Evolutionary conservation across 2,329 filamentous ascomycete genomes (phyloP).

Genomic region (Drechslerella coelobrocha): DNA sequence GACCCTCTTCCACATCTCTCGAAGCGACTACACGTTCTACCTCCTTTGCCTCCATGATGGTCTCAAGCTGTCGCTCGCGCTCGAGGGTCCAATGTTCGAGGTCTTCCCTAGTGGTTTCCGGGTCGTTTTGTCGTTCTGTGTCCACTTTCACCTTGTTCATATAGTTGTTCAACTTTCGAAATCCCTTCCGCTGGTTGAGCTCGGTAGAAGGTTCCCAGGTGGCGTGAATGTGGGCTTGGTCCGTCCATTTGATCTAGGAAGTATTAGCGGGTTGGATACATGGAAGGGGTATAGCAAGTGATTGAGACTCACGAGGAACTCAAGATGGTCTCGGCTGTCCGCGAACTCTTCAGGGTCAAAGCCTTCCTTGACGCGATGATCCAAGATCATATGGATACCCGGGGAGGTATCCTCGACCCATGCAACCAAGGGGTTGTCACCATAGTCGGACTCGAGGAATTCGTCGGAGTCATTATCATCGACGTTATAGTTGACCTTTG

Average conservation of each 20-base stretch:
- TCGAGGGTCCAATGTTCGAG: slow-evolving; percentile 80
- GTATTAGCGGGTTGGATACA: slow-evolving; percentile 29
- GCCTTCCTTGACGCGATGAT: slow-evolving; percentile 79
- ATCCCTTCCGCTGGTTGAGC: slow-evolving; percentile 78
- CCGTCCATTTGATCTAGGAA: slow-evolving; percentile 92
- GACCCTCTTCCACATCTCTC: slow-evolving; percentile 77
- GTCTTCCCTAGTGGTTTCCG: slow-evolving; percentile 74
- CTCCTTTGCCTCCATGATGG: slow-evolving; percentile 85
- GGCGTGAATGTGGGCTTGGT: slow-evolving; percentile 90
- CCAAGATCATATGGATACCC: slow-evolving; percentile 85
- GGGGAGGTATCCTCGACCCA: slow-evolving; percentile 65
- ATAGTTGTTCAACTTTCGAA: slow-evolving; percentile 93
- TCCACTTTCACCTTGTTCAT: slow-evolving; percentile 83
- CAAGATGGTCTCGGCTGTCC: slow-evolving; percentile 73
- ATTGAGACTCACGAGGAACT: slow-evolving; percentile 67
- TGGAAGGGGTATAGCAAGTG: slow-evolving; percentile 1
- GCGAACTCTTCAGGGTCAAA: slow-evolving; percentile 58
- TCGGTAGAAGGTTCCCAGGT: slow-evolving; percentile 86
- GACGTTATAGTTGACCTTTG: slow-evolving; percentile 74
- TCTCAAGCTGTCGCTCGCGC: slow-evolving; percentile 86
- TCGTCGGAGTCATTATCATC: slow-evolving; percentile 66
- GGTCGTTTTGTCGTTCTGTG: slow-evolving; percentile 75
- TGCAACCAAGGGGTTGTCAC: slow-evolving; percentile 55
- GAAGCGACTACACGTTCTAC: slow-evolving; percentile 91
- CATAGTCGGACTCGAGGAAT: slow-evolving; percentile 59